Conservation (phyloP, 257 asterid species). For the Perilla frutescens region DNA sequence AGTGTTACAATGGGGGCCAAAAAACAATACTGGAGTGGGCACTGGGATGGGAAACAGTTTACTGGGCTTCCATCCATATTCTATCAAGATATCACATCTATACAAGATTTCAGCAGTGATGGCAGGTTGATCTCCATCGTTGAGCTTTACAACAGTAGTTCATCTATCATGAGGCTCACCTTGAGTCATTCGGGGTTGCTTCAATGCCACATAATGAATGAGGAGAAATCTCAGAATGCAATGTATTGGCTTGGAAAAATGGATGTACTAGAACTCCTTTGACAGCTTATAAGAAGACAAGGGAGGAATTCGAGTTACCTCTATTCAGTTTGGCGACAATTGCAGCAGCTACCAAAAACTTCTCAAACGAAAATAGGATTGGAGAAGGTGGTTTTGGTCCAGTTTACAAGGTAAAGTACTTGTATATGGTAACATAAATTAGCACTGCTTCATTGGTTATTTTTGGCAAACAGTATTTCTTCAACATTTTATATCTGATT, state of each 20-base stretch:
- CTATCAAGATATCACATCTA: too few relatives aligned
- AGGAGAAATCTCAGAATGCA: slow-evolving; percentile 36
- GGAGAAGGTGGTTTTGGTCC: slow-evolving; percentile 30
- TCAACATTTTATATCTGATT: background rate
- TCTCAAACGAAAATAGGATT: background rate
- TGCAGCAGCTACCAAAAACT: slow-evolving; percentile 12
- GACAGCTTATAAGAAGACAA: slow-evolving; percentile 15
- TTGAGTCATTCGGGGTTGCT: too few relatives aligned
- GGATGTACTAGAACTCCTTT: slow-evolving; percentile 35
- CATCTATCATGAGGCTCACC: too few relatives aligned
- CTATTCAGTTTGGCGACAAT: slow-evolving; percentile 18
- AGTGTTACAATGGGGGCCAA: too few relatives aligned
- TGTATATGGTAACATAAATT: background rate
- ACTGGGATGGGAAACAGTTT: too few relatives aligned
- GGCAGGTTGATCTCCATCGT: too few relatives aligned
- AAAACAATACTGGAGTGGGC: too few relatives aligned
- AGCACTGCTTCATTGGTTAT: background rate
- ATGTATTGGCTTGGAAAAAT: slow-evolving; percentile 26
- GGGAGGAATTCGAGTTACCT: slow-evolving; percentile 11
- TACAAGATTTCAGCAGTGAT: too few relatives aligned
- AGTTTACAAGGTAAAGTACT: slow-evolving; percentile 15
- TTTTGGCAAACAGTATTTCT: too few relatives aligned
- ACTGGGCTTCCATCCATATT: too few relatives aligned
- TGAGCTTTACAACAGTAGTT: too few relatives aligned
- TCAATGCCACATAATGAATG: too few relatives aligned